Evolutionary conservation across 176 grass and related monocot species (phyloP).

Genomic region (Aegilops sharonensis): DNA sequence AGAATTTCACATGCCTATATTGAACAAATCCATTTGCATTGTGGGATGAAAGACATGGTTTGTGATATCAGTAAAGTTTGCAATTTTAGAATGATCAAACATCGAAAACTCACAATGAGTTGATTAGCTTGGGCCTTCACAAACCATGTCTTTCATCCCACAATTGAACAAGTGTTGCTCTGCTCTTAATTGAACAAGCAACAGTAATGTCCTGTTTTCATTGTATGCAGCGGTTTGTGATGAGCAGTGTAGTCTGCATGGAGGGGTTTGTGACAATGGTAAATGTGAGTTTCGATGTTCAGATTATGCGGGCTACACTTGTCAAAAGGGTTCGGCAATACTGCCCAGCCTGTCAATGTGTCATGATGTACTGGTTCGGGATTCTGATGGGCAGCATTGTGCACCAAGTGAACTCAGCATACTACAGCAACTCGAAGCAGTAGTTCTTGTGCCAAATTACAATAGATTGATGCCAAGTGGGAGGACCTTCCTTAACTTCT

Average conservation of each 20-base stretch:
- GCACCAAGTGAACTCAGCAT: conserved; percentile 93
- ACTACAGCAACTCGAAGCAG: conserved; percentile 92
- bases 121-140: background rate
- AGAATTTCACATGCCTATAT: background rate
- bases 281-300: conserved; percentile 98
- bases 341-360: conserved; percentile 88
- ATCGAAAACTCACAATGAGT: background rate
- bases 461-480: conserved; percentile 95
- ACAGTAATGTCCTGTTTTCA: conserved; percentile 33
- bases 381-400: conserved; percentile 87
- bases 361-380: conserved; percentile 82
- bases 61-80: background rate
- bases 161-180: background rate
- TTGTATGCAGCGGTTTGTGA: conserved; percentile 84
- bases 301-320: conserved; percentile 98
- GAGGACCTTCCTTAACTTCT: conserved; percentile 79
- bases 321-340: conserved; percentile 89
- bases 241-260: conserved; percentile 99
- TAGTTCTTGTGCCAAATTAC: conserved; percentile 93
- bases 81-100: background rate
- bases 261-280: conserved; percentile 96
- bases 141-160: too few relatives aligned
- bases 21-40: background rate
- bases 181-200: conserved; percentile 16
- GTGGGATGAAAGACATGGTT: background rate